These are phyloP conservation scores for Acrocalymma vagum DNA, from an alignment of 2,329 filamentous ascomycete species.

Conservation along the genomic window DNA sequence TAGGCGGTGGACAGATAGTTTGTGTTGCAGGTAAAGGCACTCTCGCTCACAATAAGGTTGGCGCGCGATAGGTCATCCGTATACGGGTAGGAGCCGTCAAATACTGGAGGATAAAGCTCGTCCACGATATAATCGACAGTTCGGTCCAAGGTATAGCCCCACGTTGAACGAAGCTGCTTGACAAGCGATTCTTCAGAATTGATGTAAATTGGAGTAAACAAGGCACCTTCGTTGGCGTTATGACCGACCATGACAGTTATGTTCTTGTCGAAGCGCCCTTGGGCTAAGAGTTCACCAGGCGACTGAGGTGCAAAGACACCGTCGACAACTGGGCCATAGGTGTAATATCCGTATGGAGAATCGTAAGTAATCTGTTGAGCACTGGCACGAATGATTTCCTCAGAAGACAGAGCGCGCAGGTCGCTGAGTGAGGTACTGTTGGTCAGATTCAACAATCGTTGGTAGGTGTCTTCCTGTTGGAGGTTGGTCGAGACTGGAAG, in stretches of 20 bases:
- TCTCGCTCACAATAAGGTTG: constrained; percentile 53
- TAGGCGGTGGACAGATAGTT: constrained; percentile 59
- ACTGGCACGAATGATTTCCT: constrained; percentile 45
- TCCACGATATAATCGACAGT: constrained; percentile 52
- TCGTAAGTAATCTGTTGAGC: constrained; percentile 38
- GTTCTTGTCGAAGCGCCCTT: constrained; percentile 46
- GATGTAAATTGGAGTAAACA: constrained; percentile 53
- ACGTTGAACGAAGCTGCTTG: constrained; percentile 27
- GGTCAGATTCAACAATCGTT: constrained; percentile 38
- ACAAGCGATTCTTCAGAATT: constrained; percentile 39
- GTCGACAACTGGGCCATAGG: constrained; percentile 46
- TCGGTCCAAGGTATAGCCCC: constrained; percentile 40
- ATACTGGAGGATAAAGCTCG: constrained; percentile 60
- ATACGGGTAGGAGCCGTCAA: constrained; percentile 58
- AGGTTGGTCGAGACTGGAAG: constrained; percentile 31
- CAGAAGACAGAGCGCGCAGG: constrained; percentile 38
- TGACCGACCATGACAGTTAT: constrained; percentile 50
- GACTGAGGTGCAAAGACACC: constrained; percentile 41
- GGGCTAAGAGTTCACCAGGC: constrained; percentile 44
- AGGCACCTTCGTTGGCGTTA: constrained; percentile 55
- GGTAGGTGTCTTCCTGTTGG: constrained; percentile 40
- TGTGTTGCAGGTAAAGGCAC: constrained; percentile 61
- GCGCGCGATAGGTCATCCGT: constrained; percentile 54
- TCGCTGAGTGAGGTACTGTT: constrained; percentile 45
- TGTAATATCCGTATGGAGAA: constrained; percentile 41